Evolutionary conservation across 2,329 filamentous ascomycete genomes (phyloP), one percentile per base, ranked within the genome.

Genomic region (Aspergillus clavatus): DNA sequence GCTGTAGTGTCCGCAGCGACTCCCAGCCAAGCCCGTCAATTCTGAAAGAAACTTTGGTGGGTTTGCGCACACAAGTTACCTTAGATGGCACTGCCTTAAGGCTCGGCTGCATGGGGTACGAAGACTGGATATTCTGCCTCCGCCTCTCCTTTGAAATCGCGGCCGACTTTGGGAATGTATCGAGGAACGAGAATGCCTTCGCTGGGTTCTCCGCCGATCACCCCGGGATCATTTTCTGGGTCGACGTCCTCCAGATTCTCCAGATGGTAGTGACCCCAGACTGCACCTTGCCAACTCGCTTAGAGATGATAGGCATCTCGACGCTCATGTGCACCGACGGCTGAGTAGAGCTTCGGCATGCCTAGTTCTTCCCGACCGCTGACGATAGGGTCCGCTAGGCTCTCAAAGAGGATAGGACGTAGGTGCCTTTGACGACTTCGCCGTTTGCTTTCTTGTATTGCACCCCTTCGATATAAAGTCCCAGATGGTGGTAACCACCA

Each of bases 401-500:
- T 74, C 57, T 84, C 81, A 50, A 84, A 79, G 0, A 83, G 62
- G 0, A 83, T 65, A 0, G 78, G 23, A 74, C 58, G 51, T 77
- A 83, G 0, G 76, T 76, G 2, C 79, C 81, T 10, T 62, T 62
- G 1, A 80, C 55, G 0, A 69, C 62, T 0, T 66, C 63, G 1
- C 79, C 78, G 43, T 77, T 59, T 2, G 70, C 65, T 51, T 74
- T 76, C 1, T 63, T 70, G 51, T 82, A 82, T 48, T 80, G 63
- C 1, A 84, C 76, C 0, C 78, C 81, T 48, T 84, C 81, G 12
- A 85, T 74, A 55, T 81, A 83, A 0, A 85, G 69, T 0, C 79
- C 81, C 11, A 81, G 65, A 52, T 76, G 73, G 14, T 67, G 73
- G 57, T 84, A 84, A 1, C 81, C 80, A 0, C 66, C 62, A 2